Evolutionary conservation across 306 rosid genomes (phyloP), one percentile per base, ranked within the genome.

Genomic region (Echinosophora koreensis): DNA sequence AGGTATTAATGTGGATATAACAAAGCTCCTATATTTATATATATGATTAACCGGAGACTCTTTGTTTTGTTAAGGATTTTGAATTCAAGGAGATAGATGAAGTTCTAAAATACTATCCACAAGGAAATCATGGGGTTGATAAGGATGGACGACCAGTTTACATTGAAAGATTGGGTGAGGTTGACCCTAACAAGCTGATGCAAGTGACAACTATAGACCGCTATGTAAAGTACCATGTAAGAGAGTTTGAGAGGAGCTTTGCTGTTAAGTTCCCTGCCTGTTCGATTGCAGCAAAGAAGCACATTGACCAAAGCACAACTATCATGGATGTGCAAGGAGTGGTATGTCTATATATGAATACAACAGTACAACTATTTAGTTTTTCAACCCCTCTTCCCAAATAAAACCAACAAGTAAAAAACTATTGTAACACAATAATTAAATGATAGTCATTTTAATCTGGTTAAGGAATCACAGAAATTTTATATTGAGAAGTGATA

Each of bases 301-400:
- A 90, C 86, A 85, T 90, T 81, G 97, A 95, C 70, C 97, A 92
- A 83, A 92, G 99, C 84, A 95, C 97, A 44, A 88, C 97, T 62
- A 90, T 95, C 86, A 87, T 95, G 85, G 99, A 95, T 81, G 99
- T 95, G 42, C 97, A 92, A 79, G 99, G 99, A 83, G 93, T 95
- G 96, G 99, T 95, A 83, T 1, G 88, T 57, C 46, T 41, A 30
- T 30, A 8, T 46, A 8, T 46, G 47, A 58, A 49, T 30, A 60
- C 64, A 77, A 44, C 38, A 27, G 8, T 65, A 30, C 8, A 12
- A 12, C 22, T 46, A 39, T 34, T 28, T 47, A 32, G 50, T 16
- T 76, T 14, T 58, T 27, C 37, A 50, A 8, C 16, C 51, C 54
- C 16, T 32, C 3, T 38, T 0, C 9, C 44, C 37, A 34, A 44